These are phyloP conservation scores for Peronospora destructor DNA, from an alignment of 352 stramenopile genomes.

Conservation along the genomic window DNA sequence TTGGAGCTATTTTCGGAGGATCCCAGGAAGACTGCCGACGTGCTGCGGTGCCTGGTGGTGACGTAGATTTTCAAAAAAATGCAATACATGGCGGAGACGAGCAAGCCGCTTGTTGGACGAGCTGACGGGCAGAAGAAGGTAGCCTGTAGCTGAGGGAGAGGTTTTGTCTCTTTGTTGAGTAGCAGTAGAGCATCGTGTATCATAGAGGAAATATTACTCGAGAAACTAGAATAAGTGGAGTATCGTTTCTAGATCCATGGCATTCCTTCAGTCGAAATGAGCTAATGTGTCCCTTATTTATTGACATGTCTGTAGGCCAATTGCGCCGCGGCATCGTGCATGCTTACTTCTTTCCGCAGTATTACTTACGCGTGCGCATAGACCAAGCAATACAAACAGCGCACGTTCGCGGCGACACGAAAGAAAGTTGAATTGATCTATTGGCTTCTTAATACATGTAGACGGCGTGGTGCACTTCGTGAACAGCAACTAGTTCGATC, in stretches of 20 bases:
- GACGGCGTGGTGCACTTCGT: conserved; percentile 11
- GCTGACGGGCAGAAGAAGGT: conserved; percentile 20
- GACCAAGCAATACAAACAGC: conserved; percentile 4
- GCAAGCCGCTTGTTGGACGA: conserved; percentile 23
- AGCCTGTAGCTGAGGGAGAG: conserved; percentile 28
- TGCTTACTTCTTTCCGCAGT: conserved; percentile 27
- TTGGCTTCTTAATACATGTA: conserved; percentile 27
- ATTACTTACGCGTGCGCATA: conserved; percentile 23
- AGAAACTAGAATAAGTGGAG: conserved; percentile 7
- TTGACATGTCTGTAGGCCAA: not conserved
- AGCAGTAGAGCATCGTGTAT: conserved; percentile 38
- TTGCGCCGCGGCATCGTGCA: conserved; percentile 4
- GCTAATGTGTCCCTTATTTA: not conserved
- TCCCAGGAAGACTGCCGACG: conserved; percentile 45
- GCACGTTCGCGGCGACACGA: conserved; percentile 12
- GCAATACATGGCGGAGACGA: conserved; percentile 6
- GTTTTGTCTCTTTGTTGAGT: conserved; percentile 28
- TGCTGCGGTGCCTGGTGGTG: conserved; percentile 45
- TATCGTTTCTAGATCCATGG: not conserved
- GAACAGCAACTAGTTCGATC: conserved; percentile 28
- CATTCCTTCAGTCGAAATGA: not conserved
- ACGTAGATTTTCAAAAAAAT: conserved; percentile 13
- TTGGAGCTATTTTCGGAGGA: conserved; percentile 48
- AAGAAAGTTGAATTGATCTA: conserved; percentile 27
- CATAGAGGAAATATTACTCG: conserved; percentile 35